Evolutionary conservation across 176 grass and related monocot genomes (phyloP).

Genomic region (Cenchrus purpureus): DNA sequence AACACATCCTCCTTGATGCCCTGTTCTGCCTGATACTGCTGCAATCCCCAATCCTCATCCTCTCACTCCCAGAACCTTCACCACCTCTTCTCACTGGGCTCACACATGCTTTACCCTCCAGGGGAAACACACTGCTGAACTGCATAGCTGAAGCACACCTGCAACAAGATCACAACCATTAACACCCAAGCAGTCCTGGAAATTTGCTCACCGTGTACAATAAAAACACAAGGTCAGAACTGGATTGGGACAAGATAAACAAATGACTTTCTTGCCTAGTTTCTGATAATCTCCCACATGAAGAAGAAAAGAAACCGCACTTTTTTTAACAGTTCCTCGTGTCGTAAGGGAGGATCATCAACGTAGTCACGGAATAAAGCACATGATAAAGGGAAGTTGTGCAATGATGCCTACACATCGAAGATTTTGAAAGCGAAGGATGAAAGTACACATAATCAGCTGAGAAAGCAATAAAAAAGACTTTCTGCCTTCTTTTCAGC

Average conservation of each 20-base stretch:
- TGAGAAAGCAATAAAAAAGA: conserved; percentile 11
- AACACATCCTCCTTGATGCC: conserved; percentile 43
- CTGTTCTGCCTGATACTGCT: conserved; percentile 44
- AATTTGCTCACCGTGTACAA: neutral
- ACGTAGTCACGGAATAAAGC: conserved; percentile 35
- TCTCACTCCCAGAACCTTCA: conserved; percentile 4
- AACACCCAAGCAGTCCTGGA: neutral
- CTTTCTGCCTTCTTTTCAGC: conserved; percentile 36
- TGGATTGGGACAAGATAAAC: neutral
- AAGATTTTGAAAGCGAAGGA: conserved; percentile 49
- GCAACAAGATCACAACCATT: neutral
- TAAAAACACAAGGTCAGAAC: neutral
- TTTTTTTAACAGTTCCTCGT: neutral
- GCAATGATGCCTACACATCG: neutral
- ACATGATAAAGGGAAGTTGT: neutral
- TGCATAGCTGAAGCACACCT: conserved; percentile 65
- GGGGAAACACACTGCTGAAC: conserved; percentile 65
- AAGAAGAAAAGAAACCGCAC: neutral
- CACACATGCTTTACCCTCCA: conserved; percentile 60
- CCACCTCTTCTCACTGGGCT: conserved; percentile 47
- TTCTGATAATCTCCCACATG: neutral
- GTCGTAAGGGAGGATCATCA: conserved; percentile 23
- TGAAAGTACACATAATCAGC: conserved; percentile 31
- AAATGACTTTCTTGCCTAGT: neutral
- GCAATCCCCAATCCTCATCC: conserved; percentile 42